Percentiles rank a stretch among this genome's conserved stretches.
These are phyloP conservation scores for Wickerhamomyces ciferrii DNA, from an alignment of 805 yeast genomes.

Conservation along the genomic window DNA sequence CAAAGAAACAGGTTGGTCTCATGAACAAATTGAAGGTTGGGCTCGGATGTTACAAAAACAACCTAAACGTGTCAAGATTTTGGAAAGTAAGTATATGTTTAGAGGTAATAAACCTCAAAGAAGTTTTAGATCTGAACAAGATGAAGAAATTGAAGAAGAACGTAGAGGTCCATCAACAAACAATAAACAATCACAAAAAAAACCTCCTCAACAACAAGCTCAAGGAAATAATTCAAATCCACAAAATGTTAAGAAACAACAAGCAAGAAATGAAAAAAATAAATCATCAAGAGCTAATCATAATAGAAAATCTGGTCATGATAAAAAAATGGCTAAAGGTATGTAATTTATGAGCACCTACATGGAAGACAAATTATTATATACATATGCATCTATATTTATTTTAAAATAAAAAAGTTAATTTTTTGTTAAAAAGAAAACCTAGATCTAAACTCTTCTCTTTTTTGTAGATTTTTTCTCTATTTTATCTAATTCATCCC, in stretches of 20 bases:
- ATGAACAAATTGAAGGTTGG: conserved; percentile 95
- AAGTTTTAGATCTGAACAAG: conserved; percentile 13
- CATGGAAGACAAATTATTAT: too few species aligned
- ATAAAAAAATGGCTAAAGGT: conserved; percentile 38
- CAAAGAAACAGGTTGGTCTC: conserved; percentile 61
- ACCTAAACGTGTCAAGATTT: conserved; percentile 52
- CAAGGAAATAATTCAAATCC: background rate
- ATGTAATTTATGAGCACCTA: too few species aligned
- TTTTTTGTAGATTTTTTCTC: conserved; percentile 10
- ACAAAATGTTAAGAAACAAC: conserved; percentile 24
- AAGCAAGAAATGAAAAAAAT: conserved; percentile 45
- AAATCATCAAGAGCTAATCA: conserved; percentile 60
- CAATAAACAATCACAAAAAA: background rate
- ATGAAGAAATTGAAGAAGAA: conserved; percentile 8
- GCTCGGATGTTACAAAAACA: conserved; percentile 64
- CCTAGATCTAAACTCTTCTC: conserved; percentile 15
- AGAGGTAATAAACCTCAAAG: conserved; percentile 31
- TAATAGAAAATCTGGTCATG: conserved; percentile 58
- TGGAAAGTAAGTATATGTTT: conserved; percentile 59
- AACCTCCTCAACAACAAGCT: conserved; percentile 9
- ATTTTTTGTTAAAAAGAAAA: too few species aligned
- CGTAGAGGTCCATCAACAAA: conserved; percentile 3
- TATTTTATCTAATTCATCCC: conserved; percentile 27
- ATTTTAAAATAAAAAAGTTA: too few species aligned
- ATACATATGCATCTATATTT: too few species aligned